A percentile compares a stretch with the other conserved stretches of the same genome.
phyloP scores from a whole-genome alignment of 768 basidiomycete species.

The Kwoniella botswanensis region DNA sequence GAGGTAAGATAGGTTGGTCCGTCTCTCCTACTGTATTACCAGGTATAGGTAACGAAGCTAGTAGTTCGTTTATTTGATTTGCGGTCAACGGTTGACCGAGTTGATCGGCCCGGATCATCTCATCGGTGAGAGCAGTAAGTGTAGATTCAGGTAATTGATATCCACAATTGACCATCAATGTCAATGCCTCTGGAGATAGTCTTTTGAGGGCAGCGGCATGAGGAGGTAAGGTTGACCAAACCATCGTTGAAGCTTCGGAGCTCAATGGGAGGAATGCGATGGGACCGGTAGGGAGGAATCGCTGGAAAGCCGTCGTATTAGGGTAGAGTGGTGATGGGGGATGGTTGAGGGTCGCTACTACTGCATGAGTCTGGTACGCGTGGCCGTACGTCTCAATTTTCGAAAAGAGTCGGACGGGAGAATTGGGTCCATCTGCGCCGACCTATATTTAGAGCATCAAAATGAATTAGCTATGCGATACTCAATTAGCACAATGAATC shows the following conservation, averaged over 20 bases:
- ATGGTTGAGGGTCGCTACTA: constrained; percentile 87
- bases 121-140: constrained; percentile 40
- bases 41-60: not conserved
- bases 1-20: constrained; percentile 73
- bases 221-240: constrained; percentile 86
- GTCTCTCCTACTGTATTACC: constrained; percentile 58
- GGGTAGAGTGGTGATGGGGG: constrained; percentile 62
- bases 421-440: constrained; percentile 94
- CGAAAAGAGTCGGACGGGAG: constrained; percentile 86
- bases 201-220: constrained; percentile 75
- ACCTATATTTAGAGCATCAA: constrained; percentile 60
- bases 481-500: too few relatives aligned
- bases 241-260: constrained; percentile 77
- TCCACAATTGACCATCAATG: constrained; percentile 83
- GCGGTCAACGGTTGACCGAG: constrained; percentile 58
- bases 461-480: too few relatives aligned
- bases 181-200: constrained; percentile 69
- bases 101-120: constrained; percentile 30
- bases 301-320: constrained; percentile 85
- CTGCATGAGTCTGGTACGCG: constrained; percentile 84
- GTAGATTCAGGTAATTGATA: constrained; percentile 65
- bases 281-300: constrained; percentile 93
- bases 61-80: constrained; percentile 59
- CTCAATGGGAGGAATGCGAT: constrained; percentile 93
- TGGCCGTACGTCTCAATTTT: constrained; percentile 87